Base-by-base conservation (phyloP, 2,329 filamentous ascomycete genomes). In the Pseudogymnoascus sp. region DNA sequence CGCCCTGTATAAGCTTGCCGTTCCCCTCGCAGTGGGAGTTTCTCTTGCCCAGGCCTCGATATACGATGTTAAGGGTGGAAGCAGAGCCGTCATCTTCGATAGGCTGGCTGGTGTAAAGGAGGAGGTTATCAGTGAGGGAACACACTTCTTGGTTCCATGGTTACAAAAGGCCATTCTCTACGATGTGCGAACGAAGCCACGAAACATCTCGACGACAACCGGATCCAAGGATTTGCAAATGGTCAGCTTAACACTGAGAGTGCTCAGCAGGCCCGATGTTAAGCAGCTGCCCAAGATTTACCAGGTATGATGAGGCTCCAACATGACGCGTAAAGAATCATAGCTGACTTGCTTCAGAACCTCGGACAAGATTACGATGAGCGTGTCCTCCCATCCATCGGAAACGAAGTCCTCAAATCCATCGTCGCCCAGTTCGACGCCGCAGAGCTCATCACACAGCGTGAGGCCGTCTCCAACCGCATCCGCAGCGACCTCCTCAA, bases 211-310 rank as follows among this genome's bases (percentile, higher is more conserved):
- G 68, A 99, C 94, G 28, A 99, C 94, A 23, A 99, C 94, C 11
- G 94, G 94, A 64, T 93, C 89, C 84, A 99, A 99, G 85, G 94
- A 99, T 80, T 78, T 99, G 82, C 94, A 99, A 82, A 99, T 99
- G 94, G 94, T 99, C 73, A 97, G 92, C 83, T 84, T 99, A 82
- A 99, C 94, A 61, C 83, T 99, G 75, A 85, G 94, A 77, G 94
- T 99, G 67, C 79, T 99, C 76, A 93, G 97, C 79, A 84, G 95
- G 70, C 94, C 95, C 5, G 93, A 96, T 63, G 93, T 99, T 71
- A 86, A 91, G 81, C 85, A 88, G 71, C 81, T 99, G 73, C 95
- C 94, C 64, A 96, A 93, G 81, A 99, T 99, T 73, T 99, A 99
- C 82, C 94, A 97, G 86, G 93, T 97, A 78, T 67, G 82, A 71